Evolutionary conservation across 768 basidiomycete genomes (phyloP).

Genomic region (Mycena rebaudengoi): DNA sequence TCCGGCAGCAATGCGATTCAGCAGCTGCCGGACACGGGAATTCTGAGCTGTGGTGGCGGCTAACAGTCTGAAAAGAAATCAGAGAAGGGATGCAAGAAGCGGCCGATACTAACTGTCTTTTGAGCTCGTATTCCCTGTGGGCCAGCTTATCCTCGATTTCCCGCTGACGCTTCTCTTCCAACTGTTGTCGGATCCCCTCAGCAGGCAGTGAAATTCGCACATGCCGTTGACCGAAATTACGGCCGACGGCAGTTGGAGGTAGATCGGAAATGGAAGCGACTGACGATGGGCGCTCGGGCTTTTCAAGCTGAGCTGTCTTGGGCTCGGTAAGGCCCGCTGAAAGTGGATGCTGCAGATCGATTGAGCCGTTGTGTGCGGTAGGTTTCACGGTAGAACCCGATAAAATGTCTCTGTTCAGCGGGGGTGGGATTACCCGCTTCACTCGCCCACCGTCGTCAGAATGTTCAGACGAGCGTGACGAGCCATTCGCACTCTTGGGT

Average conservation of each 20-base stretch:
- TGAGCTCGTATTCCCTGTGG: slow-evolving; percentile 65
- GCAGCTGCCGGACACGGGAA: slow-evolving; percentile 69
- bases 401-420: slow-evolving; percentile 18
- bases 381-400: not conserved
- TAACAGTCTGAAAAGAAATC: slow-evolving; percentile 55
- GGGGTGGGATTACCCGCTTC: slow-evolving; percentile 14
- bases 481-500: slow-evolving; percentile 59
- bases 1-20: slow-evolving; percentile 69
- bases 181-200: slow-evolving; percentile 32
- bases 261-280: slow-evolving; percentile 12
- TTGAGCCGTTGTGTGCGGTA: not conserved
- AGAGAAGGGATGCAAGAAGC: slow-evolving; percentile 11
- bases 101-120: slow-evolving; percentile 54
- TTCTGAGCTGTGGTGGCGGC: slow-evolving; percentile 70
- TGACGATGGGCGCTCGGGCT: not conserved
- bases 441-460: slow-evolving; percentile 31
- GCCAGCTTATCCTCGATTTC: slow-evolving; percentile 58
- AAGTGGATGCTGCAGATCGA: not conserved
- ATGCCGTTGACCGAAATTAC: slow-evolving; percentile 23
- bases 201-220: slow-evolving; percentile 37
- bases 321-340: slow-evolving; percentile 13
- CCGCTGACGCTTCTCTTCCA: slow-evolving; percentile 44
- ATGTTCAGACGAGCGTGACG: slow-evolving; percentile 52
- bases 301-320: not conserved
- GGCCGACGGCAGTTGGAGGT: slow-evolving; percentile 17